Base-by-base conservation (phyloP, 1,139 yeast species). In the Groenewaldozyma auringiensis region DNA sequence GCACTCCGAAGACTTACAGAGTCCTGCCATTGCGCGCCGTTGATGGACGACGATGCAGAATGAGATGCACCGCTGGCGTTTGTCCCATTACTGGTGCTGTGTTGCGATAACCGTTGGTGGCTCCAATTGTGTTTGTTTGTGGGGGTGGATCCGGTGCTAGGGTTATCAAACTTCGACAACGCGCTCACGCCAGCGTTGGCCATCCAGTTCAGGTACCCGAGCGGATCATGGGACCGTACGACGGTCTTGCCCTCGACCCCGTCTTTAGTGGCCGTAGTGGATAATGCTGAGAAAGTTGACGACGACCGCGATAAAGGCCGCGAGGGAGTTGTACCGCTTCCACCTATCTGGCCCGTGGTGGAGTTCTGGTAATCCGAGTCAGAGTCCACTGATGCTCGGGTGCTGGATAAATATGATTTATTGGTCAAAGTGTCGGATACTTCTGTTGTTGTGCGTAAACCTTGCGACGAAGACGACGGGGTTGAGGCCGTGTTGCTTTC, bases 201-300 rank as follows among this genome's bases (percentile, higher is more conserved):
- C 31, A 48, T 48, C 63, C 62, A 60, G 14, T 50, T 46, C 6
- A 53, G 41, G 44, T 57, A 60, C 6, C 58, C 58, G 17, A 64
- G 62, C 4, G 71, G 71, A 35, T 68, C 70, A 2, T 70, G 71
- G n/a, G 58, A 51, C 48, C 78, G 65, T 53, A 74, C 78, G 42
- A 77, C 67, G 44, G 74, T 64, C 53, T 77, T 75, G 2, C 87
- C 87, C 59, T 81, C 86, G 4, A 80, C 63, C 0, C 87, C 87
- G 58, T 81, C 87, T 56, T 81, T 81, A 22, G 84, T 79, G 11
- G 87, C 87, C 1, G 83, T 80, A 18, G 82, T 79, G 0, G 86
- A 79, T 31, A 81, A 62, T 43, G 83, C 81, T 1, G 85, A 79
- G 2, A 81, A 75, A 32, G 76, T 75, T 17, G 85, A 79, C 6